phyloP scores from a whole-genome alignment of 306 rosid genomes.

The Macrotyloma uniflorum region DNA sequence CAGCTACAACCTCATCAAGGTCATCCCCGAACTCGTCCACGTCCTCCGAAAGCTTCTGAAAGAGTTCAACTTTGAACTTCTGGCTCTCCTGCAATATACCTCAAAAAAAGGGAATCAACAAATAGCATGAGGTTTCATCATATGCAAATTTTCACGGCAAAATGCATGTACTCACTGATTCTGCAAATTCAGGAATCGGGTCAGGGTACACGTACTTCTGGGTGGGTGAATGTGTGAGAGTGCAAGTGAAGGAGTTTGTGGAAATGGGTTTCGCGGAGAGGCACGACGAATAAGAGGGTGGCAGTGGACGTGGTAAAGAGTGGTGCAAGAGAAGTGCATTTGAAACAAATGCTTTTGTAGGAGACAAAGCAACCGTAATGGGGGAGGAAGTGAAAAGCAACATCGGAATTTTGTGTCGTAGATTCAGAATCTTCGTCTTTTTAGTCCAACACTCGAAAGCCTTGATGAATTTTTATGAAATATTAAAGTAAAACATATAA shows the following conservation, averaged over 20 bases:
- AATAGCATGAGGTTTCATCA: not conserved
- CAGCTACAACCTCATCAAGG: conserved; percentile 53
- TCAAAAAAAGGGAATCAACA: not conserved
- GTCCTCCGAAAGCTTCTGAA: conserved; percentile 54
- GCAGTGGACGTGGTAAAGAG: not conserved
- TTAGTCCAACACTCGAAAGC: not conserved
- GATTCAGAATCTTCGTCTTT: not conserved
- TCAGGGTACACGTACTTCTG: conserved; percentile 55
- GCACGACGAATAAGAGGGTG: not conserved
- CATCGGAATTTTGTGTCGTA: conserved; percentile 24
- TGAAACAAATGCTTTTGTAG: conserved; percentile 37
- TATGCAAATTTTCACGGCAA: not conserved
- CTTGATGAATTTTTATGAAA: no score
- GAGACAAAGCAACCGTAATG: conserved; percentile 7
- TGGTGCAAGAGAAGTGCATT: conserved; percentile 35
- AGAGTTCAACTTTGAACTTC: conserved; percentile 60
- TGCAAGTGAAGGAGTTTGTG: conserved; percentile 24
- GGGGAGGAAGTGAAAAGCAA: not conserved
- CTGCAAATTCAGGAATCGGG: conserved; percentile 66
- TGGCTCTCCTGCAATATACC: conserved; percentile 56
- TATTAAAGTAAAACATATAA: no score
- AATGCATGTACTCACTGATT: conserved; percentile 3
- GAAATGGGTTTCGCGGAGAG: conserved; percentile 26
- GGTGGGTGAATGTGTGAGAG: conserved; percentile 37
- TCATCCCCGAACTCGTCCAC: conserved; percentile 63